These are phyloP conservation scores for Orbilia ellipsospora DNA, from an alignment of 2,329 filamentous ascomycete species.

Conservation along the genomic window DNA sequence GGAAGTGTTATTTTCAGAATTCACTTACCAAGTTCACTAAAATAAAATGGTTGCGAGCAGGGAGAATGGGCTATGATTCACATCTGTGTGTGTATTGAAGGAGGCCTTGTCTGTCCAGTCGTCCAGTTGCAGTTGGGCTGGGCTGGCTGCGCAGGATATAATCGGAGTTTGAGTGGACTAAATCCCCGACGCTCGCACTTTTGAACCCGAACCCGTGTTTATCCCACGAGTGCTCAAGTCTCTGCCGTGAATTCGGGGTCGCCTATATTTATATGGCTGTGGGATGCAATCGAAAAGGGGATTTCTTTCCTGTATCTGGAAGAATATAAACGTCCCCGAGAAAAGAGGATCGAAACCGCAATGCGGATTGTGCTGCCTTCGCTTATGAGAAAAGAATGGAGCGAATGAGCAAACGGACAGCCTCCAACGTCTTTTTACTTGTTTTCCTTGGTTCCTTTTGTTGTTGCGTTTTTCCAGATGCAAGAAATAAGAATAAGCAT, in stretches of 20 bases:
- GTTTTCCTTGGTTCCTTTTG: not conserved
- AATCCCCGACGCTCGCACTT: slow-evolving; percentile 50
- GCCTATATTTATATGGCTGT: slow-evolving; percentile 40
- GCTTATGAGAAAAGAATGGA: slow-evolving; percentile 21
- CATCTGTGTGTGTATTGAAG: slow-evolving; percentile 30
- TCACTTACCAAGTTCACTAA: slow-evolving; percentile 29
- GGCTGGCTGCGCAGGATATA: slow-evolving; percentile 47
- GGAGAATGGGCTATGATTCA: slow-evolving; percentile 50
- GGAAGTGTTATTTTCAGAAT: slow-evolving; percentile 12
- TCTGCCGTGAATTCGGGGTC: slow-evolving; percentile 21
- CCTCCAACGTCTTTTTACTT: slow-evolving; percentile 3
- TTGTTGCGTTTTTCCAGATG: slow-evolving; percentile 5
- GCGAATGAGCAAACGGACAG: not conserved
- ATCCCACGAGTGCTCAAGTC: slow-evolving; percentile 17
- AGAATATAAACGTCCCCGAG: slow-evolving; percentile 12
- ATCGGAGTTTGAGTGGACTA: slow-evolving; percentile 52
- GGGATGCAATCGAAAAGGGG: slow-evolving; percentile 27
- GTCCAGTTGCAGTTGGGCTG: no score
- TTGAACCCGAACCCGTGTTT: slow-evolving; percentile 46
- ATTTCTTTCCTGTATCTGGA: slow-evolving; percentile 50
- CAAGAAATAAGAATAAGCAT: slow-evolving; percentile 14
- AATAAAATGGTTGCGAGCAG: slow-evolving; percentile 21
- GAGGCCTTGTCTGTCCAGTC: slow-evolving; percentile 1
- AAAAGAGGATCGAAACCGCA: slow-evolving; percentile 8
- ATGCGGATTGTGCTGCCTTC: slow-evolving; percentile 34